These are phyloP conservation scores for Aphanomyces euteiches DNA, from an alignment of 352 stramenopile species.

Conservation along the genomic window DNA sequence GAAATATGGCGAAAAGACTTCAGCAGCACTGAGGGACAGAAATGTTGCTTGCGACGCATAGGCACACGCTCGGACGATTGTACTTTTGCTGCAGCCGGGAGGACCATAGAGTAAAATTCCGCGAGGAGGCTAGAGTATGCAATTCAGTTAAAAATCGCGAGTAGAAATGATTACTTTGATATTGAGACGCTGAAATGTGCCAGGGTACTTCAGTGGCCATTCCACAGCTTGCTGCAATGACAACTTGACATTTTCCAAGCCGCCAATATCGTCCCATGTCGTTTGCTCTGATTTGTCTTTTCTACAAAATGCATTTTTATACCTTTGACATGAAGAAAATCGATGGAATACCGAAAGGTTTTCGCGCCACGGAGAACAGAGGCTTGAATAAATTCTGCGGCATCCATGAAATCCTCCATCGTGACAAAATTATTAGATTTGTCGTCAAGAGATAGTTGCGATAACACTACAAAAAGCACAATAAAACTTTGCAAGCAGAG, in stretches of 20 bases:
- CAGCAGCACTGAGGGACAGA: constrained; percentile 76
- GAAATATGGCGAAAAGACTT: constrained; percentile 87
- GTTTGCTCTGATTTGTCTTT: background rate
- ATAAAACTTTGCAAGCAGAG: no score
- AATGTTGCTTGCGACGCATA: constrained; percentile 76
- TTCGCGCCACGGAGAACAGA: constrained; percentile 59
- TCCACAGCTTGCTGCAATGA: constrained; percentile 82
- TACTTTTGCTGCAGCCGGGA: constrained; percentile 88
- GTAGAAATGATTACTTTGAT: constrained; percentile 39
- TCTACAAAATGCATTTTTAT: constrained; percentile 1
- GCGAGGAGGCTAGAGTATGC: constrained; percentile 41
- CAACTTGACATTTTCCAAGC: constrained; percentile 63
- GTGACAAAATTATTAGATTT: constrained; percentile 40
- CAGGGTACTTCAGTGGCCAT: constrained; percentile 78
- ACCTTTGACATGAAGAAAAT: background rate
- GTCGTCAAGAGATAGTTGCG: background rate
- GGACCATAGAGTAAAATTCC: constrained; percentile 87
- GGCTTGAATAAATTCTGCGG: constrained; percentile 60
- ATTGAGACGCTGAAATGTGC: constrained; percentile 67
- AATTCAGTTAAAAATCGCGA: no score
- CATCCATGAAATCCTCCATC: constrained; percentile 68
- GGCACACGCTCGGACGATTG: constrained; percentile 79
- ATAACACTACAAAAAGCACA: background rate
- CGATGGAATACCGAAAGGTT: constrained; percentile 45
- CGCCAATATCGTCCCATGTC: constrained; percentile 70